phyloP scores from a whole-genome alignment of 768 basidiomycete genomes.

The Peribolospora kevripleyi region DNA sequence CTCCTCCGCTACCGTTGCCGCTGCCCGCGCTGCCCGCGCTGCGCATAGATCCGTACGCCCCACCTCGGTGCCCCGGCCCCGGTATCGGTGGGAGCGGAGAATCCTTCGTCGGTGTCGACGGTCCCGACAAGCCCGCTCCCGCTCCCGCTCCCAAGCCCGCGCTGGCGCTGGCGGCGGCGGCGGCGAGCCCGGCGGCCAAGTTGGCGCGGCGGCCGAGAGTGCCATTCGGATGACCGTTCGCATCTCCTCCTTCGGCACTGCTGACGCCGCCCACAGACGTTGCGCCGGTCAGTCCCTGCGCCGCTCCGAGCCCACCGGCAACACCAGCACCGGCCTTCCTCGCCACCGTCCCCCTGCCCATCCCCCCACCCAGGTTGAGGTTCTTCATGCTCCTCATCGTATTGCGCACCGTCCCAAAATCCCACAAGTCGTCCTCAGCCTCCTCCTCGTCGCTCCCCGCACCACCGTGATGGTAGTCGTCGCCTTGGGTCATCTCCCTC shows the following conservation, averaged over 20 bases:
- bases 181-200: too few species aligned
- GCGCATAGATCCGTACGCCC: too few species aligned
- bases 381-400: background rate
- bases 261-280: constrained; percentile 38
- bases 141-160: too few species aligned
- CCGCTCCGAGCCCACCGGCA: constrained; percentile 25
- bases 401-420: constrained; percentile 78
- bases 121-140: too few species aligned
- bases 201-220: too few species aligned
- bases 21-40: too few species aligned
- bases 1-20: too few species aligned
- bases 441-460: constrained; percentile 30
- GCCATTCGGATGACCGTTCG: background rate
- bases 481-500: constrained; percentile 39
- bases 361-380: background rate
- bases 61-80: too few species aligned
- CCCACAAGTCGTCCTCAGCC: constrained; percentile 62
- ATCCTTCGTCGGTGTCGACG: too few species aligned
- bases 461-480: background rate
- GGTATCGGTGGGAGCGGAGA: too few species aligned
- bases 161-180: too few species aligned
- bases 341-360: constrained; percentile 1
- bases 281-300: constrained; percentile 34
- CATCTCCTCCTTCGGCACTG: background rate
- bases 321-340: too few species aligned